Evolutionary conservation across 495 filamentous ascomycete genomes (phyloP).

Genomic region (Darksidea phi): DNA sequence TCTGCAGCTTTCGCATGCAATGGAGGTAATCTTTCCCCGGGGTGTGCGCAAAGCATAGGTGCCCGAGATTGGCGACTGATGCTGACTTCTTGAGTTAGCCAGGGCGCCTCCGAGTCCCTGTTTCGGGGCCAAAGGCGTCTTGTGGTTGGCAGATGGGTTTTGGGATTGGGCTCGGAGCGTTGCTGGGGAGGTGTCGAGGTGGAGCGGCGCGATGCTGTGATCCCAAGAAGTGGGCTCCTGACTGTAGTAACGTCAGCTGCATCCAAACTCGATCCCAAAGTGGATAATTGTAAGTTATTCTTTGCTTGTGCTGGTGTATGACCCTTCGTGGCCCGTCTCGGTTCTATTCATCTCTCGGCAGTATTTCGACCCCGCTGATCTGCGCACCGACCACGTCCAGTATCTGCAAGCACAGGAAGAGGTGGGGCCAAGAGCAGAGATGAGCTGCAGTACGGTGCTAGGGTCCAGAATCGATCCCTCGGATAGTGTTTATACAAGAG

Average conservation of each 20-base stretch:
- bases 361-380: no score
- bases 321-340: neutral
- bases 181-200: constrained; percentile 11
- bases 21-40: constrained; percentile 33
- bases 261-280: neutral
- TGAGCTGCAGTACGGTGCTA: no score
- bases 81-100: constrained; percentile 22
- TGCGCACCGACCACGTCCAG: no score
- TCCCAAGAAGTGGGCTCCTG: constrained; percentile 13
- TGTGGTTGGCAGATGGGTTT: constrained; percentile 5
- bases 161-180: constrained; percentile 5
- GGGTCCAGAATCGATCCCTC: no score
- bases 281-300: neutral
- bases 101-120: constrained; percentile 28
- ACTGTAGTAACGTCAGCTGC: constrained; percentile 17
- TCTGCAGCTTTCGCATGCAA: constrained; percentile 33
- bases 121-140: constrained; percentile 31
- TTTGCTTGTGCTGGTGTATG: neutral
- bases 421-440: no score
- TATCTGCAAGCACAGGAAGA: no score
- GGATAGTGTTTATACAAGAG: no score
- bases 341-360: no score
- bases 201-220: constrained; percentile 2
- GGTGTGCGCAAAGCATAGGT: constrained; percentile 34
- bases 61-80: constrained; percentile 31